Base-by-base conservation (phyloP, 495 filamentous ascomycete genomes). In the Penicillium cinerascens region DNA sequence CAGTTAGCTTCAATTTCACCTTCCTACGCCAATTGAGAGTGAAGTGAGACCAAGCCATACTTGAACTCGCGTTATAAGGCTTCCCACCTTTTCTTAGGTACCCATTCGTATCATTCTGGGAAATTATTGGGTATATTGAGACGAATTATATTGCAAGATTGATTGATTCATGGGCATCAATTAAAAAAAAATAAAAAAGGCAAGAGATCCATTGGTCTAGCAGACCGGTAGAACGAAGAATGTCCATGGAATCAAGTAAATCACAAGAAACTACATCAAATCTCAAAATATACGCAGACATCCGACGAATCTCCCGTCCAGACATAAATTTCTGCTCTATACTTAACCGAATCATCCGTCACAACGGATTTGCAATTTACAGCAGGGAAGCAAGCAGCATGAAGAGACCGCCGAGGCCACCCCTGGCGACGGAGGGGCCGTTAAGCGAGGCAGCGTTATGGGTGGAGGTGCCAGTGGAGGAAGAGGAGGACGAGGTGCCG, bases 391-490 rank as follows among this genome's bases (percentile, higher is more conserved):
- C 63, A 43, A 64, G 47, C 27, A 66, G 55, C 61, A 66, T 64
- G 48, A 66, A 66, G 49, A 66, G 35, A 27, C 58, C 60, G 41
- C 60, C 54, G 10, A 59, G 15, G 38, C 63, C 60, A 42, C 58
- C 61, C 5, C 61, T n/a, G 23, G 56, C 57, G 10, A 61, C 8
- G 6, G 63, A 49, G 17, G 60, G 53, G n/a, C 56, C 56, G 47
- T 60, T 63, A 37, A 49, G 43, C 3, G 45, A 47, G 20, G 60
- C 60, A n/a, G 51, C 56, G 23, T 65, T 65, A 23, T 40, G 42
- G 26, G 21, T 72, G 9, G 55, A 42, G 47, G 68, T 63, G 26
- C 53, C 70, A 9, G 46, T 49, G 59, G 78, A 71, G 18, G 59
- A 63, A 52, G 64, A 78, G 56, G 74, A 46, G 42, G 46, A 22